Conservation (phyloP, 1,139 yeast species). For the Protomyces arabidopsidicola region DNA sequence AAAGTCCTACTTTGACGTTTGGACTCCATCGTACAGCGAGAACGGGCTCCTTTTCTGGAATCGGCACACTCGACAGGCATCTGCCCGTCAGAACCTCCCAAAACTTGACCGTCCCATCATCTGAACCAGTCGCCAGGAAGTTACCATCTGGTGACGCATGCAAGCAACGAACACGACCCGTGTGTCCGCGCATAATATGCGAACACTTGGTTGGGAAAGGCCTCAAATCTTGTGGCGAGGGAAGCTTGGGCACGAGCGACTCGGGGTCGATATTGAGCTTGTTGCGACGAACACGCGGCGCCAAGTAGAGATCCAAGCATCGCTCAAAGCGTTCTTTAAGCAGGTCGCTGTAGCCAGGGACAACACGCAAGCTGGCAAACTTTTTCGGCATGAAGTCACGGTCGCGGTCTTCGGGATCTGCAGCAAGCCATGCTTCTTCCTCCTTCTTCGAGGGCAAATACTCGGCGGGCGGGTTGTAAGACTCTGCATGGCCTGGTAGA, state of each 20-base stretch:
- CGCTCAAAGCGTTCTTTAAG: slow-evolving; percentile 91
- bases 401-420: slow-evolving; percentile 66
- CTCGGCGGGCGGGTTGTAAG: slow-evolving; percentile 96
- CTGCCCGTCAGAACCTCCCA: slow-evolving; percentile 97
- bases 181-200: slow-evolving; percentile 77
- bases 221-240: slow-evolving; percentile 91
- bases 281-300: slow-evolving; percentile 91
- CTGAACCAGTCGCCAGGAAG: slow-evolving; percentile 97
- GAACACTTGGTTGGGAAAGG: slow-evolving; percentile 97
- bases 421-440: slow-evolving; percentile 61
- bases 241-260: slow-evolving; percentile 88
- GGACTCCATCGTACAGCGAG: slow-evolving; percentile 93
- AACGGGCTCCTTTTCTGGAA: slow-evolving; percentile 51
- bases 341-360: slow-evolving; percentile 84
- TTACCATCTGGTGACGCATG: slow-evolving; percentile 85
- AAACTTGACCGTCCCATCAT: slow-evolving; percentile 89
- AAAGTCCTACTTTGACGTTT: slow-evolving; percentile 51
- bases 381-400: slow-evolving; percentile 66
- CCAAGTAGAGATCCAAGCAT: slow-evolving; percentile 84
- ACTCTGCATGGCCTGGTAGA: slow-evolving; percentile 95
- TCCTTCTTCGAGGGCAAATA: slow-evolving; percentile 79
- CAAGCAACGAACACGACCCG: slow-evolving; percentile 72
- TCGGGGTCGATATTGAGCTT: slow-evolving; percentile 91
- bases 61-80: slow-evolving; percentile 49
- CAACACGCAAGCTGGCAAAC: slow-evolving; percentile 75